phyloP scores from a whole-genome alignment of 1,284 basidiomycete species.

The Cutaneotrichosporon curvatum region DNA sequence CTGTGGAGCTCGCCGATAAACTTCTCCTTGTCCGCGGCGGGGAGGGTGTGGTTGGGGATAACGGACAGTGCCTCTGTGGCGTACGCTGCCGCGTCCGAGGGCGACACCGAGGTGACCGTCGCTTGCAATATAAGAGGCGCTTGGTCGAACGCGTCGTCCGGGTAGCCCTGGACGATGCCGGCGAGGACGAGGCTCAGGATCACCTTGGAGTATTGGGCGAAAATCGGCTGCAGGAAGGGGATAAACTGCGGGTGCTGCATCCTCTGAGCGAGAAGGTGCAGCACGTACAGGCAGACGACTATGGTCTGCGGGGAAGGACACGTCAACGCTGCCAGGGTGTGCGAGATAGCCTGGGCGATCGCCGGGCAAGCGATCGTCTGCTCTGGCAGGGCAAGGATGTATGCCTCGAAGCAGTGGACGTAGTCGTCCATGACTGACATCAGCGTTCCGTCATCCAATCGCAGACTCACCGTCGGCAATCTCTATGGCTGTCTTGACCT shows the following conservation, averaged over 20 bases:
- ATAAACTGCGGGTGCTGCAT: constrained; percentile 47
- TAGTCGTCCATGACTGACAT: constrained; percentile 88
- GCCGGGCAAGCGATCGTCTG: constrained; percentile 68
- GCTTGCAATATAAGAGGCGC: constrained; percentile 72
- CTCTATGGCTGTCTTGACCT: constrained; percentile 59
- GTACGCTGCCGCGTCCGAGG: constrained; percentile 64
- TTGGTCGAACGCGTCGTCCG: constrained; percentile 69
- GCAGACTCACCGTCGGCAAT: constrained; percentile 67
- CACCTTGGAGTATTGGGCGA: constrained; percentile 67
- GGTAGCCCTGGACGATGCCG: constrained; percentile 78
- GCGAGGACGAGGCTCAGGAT: constrained; percentile 65
- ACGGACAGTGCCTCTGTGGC: constrained; percentile 63
- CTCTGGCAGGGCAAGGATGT: constrained; percentile 61
- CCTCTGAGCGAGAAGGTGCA: constrained; percentile 68
- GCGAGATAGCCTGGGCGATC: constrained; percentile 67
- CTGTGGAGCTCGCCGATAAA: constrained; percentile 66
- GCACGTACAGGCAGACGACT: constrained; percentile 71
- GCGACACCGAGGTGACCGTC: constrained; percentile 58
- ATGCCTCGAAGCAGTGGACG: constrained; percentile 67
- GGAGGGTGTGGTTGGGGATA: constrained; percentile 58
- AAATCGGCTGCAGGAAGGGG: constrained; percentile 52
- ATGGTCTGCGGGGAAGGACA: constrained; percentile 74
- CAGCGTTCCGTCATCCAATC: constrained; percentile 1
- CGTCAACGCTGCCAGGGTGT: constrained; percentile 66
- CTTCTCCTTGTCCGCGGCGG: constrained; percentile 62